Evolutionary conservation across 2,329 filamentous ascomycete genomes (phyloP), one percentile per base, ranked within the genome.

Genomic region (Akanthomyces uredinophilus): DNA sequence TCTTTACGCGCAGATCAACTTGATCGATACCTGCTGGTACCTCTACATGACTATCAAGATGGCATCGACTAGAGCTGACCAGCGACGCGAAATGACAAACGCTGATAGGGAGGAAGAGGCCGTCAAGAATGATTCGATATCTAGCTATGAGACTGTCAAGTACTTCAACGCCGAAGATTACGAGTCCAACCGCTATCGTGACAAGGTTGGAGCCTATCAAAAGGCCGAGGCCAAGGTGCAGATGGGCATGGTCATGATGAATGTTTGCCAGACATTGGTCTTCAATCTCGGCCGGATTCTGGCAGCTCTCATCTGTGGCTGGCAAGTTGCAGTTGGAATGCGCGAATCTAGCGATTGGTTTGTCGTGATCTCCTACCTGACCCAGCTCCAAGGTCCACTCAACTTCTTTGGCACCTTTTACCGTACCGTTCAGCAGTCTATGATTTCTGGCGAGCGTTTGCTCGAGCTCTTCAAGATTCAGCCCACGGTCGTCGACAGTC

Each of bases 61-160:
- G 89, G 94, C 95, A 18, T 90, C 94, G 65, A 96, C 92, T 79
- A 85, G 95, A 68, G 91, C 93, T 7, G 91, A 96, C 70, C 91
- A 96, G 69, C 87, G 95, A 69, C 86, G 95, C 64, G 86, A 94
- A 70, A 97, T 97, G 89, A 94, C 94, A 56, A 98, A 97, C 72
- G 91, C 92, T 16, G 92, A 95, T 68, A 85, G 95, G 65, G 92
- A 97, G 76, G 92, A 97, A 76, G 94, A 97, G 75, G 95, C 95
- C 7, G 92, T 98, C 68, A 98, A 98, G 77, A 98, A 97, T 72
- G 95, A 99, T 74, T 98, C 95, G 0, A 95, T 99, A 79, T 92
- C 95, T 65, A 96, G 92, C n/a, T 99, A 98, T 74, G 95, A 99
- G 78, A 94, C 90, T 2, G 91, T 94, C 72, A 95, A 94, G 72